Evolutionary conservation across 331 rosid genomes (phyloP).

Genomic region (Prunus yedoensis): DNA sequence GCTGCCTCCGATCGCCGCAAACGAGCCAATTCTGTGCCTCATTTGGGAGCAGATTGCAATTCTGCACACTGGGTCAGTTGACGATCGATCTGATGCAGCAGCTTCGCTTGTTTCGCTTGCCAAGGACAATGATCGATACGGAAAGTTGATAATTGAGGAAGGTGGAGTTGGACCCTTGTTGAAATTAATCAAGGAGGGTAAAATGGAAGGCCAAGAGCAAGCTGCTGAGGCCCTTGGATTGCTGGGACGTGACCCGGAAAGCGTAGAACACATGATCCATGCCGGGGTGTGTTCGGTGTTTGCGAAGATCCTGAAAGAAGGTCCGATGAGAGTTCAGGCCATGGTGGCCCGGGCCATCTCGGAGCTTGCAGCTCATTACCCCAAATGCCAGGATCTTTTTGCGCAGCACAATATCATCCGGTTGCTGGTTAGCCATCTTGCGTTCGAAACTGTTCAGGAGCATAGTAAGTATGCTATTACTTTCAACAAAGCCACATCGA

Average conservation of each 20-base stretch:
- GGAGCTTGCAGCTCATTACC: conserved; percentile 56
- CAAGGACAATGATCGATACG: conserved; percentile 66
- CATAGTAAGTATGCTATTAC: conserved; percentile 71
- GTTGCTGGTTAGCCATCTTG: conserved; percentile 74
- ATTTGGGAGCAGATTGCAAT: conserved; percentile 89
- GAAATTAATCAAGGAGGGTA: conserved; percentile 71
- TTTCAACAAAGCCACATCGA: conserved; percentile 57
- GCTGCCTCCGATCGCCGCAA: conserved; percentile 79
- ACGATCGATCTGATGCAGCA: conserved; percentile 80
- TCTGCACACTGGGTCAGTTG: conserved; percentile 52
- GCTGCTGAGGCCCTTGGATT: conserved; percentile 74
- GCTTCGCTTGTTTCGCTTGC: conserved; percentile 73
- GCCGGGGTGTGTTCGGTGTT: conserved; percentile 65
- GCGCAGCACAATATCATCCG: conserved; percentile 70
- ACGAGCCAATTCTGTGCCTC: conserved; percentile 74
- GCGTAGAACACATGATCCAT: conserved; percentile 62
- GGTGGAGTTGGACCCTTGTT: conserved; percentile 73
- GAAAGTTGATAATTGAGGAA: conserved; percentile 73
- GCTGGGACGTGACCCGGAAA: conserved; percentile 69
- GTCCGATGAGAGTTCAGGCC: conserved; percentile 73
- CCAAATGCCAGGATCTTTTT: conserved; percentile 74
- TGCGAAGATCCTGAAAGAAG: conserved; percentile 67
- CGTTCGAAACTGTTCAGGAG: conserved; percentile 78
- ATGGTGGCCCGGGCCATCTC: conserved; percentile 81
- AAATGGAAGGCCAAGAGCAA: conserved; percentile 66